Base-by-base conservation (phyloP, 371 early-diverging fungal species). In the Mortierella polycephala region DNA sequence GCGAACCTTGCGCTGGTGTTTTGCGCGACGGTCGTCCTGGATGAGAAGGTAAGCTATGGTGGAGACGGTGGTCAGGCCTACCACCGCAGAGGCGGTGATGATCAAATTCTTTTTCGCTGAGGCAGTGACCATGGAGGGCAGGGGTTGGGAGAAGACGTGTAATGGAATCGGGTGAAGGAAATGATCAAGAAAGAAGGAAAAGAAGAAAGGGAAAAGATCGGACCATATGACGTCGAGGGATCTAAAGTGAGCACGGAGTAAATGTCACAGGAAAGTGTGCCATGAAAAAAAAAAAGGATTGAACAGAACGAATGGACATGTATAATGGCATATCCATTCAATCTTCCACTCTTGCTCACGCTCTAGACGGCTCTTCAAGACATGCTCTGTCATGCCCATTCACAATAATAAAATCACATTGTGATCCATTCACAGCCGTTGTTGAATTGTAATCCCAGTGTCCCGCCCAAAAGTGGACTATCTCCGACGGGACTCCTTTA, bases 1-100 rank as follows among this genome's bases (percentile, higher is more conserved):
- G 2, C 65, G 60, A 62, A 77, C 39, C 37, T 57, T 49, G 55
- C 77, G 71, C 13, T 51, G 72, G 57, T 77, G 77, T 50, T 77
- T 71, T 42, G 68, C 72, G 11, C 54, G 63, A n/a, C 67, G 71
- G 52, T 77, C 77, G 65, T 77, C 77, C 49, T 77, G 77, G 62
- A 77, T 77, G 30, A 77, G 68, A 1, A 71, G 45, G 65, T 77
- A 68, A 46, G 68, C 77, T 7, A 77, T 40, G 9, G 77, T 56
- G 1, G 68, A 64, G 55, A 71, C 23, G 57, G 77, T 61, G 57
- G 71, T 68, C 49, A 77, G 60, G 45, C 72, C 71, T 16, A 77
- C 58, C 52, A 77, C 57, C 50, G 72, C 69, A 13, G 77, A 77
- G 37, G 64, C 71, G 13, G 77, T 56, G 50, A 77, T 42, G 60